A percentile compares a stretch with the other conserved stretches of the same genome.
These are phyloP conservation scores for Plasmodium vinckei DNA, from an alignment of 169 alveolate species.

Conservation along the genomic window DNA sequence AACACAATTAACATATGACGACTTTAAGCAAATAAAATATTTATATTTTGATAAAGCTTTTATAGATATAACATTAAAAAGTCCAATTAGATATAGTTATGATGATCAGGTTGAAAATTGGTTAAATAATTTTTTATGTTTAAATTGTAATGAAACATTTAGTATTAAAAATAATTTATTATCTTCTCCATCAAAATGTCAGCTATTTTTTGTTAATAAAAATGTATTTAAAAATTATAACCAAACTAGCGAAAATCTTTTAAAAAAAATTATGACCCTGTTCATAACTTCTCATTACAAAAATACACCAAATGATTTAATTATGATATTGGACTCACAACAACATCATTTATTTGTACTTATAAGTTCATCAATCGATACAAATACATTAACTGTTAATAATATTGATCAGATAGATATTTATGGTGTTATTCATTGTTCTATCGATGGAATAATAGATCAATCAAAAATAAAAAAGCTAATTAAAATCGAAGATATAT, in stretches of 20 bases:
- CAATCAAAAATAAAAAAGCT: not conserved
- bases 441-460: constrained; percentile 85
- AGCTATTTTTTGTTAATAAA: constrained; percentile 96
- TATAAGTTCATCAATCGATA: constrained; percentile 76
- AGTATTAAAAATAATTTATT: constrained; percentile 85
- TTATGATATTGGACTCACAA: constrained; percentile 99
- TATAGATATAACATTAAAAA: constrained; percentile 81
- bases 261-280: constrained; percentile 95
- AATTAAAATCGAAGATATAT: constrained; percentile 21
- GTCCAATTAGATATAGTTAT: constrained; percentile 98
- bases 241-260: constrained; percentile 96
- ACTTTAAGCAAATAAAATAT: constrained; percentile 31
- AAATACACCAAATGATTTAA: constrained; percentile 99
- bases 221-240: constrained; percentile 98
- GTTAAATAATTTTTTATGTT: constrained; percentile 95
- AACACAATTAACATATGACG: constrained; percentile 56
- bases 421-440: constrained; percentile 82
- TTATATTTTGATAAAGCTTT: constrained; percentile 72
- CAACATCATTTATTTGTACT: constrained; percentile 97
- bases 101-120: constrained; percentile 98
- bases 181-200: constrained; percentile 95
- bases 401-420: constrained; percentile 72
- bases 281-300: constrained; percentile 99
- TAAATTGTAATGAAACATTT: constrained; percentile 95
- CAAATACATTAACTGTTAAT: not conserved